Conservation (phyloP, 331 rosid species). For the Quercus lobata region DNA sequence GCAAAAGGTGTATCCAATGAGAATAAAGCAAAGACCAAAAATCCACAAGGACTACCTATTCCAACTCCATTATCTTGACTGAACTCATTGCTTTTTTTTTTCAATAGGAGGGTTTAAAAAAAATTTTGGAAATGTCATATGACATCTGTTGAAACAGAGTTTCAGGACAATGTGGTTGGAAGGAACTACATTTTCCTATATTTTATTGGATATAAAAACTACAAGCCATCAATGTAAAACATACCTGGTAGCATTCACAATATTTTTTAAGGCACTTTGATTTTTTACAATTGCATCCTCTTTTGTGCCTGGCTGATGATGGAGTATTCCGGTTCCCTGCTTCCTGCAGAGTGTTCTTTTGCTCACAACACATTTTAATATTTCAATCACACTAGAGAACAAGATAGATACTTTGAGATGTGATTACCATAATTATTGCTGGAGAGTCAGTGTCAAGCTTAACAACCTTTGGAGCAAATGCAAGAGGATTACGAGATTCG, state of each 20-base stretch:
- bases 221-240: background rate
- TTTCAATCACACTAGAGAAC: background rate
- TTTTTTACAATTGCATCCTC: slow-evolving; percentile 48
- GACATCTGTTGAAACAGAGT: background rate
- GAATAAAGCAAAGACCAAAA: background rate
- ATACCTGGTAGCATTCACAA: slow-evolving; percentile 40
- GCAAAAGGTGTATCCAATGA: background rate
- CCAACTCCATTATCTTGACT: background rate
- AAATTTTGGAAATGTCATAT: background rate
- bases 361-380: background rate
- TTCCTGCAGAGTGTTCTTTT: slow-evolving; percentile 17
- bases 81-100: background rate
- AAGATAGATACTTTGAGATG: background rate
- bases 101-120: too few species aligned
- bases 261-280: slow-evolving; percentile 28
- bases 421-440: slow-evolving; percentile 17
- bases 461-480: slow-evolving; percentile 31
- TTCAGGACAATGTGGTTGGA: background rate
- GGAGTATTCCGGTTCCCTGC: background rate
- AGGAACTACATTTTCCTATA: background rate
- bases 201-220: background rate
- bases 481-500: slow-evolving; percentile 23
- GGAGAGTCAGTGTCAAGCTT: slow-evolving; percentile 5
- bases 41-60: background rate
- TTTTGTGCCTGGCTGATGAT: slow-evolving; percentile 26